phyloP scores from a whole-genome alignment of 805 yeast genomes.

The Hanseniaspora jakobsenii region DNA sequence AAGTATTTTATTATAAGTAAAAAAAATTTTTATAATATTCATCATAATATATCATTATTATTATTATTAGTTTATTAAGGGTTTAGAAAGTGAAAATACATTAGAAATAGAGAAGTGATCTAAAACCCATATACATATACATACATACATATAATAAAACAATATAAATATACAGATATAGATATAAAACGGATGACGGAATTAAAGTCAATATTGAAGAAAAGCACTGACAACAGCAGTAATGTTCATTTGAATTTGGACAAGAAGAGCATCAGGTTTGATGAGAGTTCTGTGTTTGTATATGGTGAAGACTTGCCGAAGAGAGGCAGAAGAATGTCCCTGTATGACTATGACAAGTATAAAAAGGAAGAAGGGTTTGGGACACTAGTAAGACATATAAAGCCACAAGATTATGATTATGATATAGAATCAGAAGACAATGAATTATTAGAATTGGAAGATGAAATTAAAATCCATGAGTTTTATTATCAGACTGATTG shows the following conservation, averaged over 20 bases:
- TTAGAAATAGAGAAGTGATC: too few species aligned
- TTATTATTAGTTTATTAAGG: too few species aligned
- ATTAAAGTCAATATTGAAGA: conserved; percentile 11
- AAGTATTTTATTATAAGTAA: too few species aligned
- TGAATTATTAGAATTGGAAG: conserved; percentile 10
- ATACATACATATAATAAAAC: too few species aligned
- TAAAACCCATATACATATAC: too few species aligned
- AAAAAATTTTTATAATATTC: too few species aligned
- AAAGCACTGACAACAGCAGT: not conserved
- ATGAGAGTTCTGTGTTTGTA: conserved; percentile 3
- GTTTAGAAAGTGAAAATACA: too few species aligned
- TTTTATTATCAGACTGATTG: conserved; percentile 10
- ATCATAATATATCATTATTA: too few species aligned
- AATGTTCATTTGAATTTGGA: conserved; percentile 11
- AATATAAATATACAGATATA: too few species aligned
- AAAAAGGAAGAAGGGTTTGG: conserved; percentile 11
- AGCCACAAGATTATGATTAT: not conserved
- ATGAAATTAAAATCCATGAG: conserved; percentile 2
- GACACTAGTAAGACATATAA: conserved; percentile 4
- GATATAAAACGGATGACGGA: not conserved
- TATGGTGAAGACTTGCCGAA: conserved; percentile 13
- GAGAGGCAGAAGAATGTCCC: conserved; percentile 9
- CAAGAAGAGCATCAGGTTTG: conserved; percentile 9
- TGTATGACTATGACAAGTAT: conserved; percentile 6
- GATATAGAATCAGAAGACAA: too few species aligned